A percentile compares a stretch with the other conserved stretches of the same genome.
Conservation (phyloP, 108 stramenopile genomes). For the Ochromonas danica region DNA sequence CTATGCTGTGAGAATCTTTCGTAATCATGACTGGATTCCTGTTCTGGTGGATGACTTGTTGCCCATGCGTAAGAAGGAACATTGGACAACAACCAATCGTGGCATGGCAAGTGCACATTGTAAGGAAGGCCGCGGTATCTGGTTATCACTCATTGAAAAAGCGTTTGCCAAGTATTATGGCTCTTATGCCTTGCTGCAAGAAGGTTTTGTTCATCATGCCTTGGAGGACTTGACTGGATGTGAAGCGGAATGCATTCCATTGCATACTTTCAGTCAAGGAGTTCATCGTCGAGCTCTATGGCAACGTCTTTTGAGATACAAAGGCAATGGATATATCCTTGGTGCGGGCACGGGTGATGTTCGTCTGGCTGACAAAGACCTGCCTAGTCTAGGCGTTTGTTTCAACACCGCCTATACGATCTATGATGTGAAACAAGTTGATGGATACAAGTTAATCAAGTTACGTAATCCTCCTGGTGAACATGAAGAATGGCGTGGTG, state of each 20-base stretch:
- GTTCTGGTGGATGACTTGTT: slow-evolving; percentile 52
- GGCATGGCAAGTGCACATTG: slow-evolving; percentile 34
- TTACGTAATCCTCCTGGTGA: slow-evolving; percentile 52
- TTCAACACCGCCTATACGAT: slow-evolving; percentile 54
- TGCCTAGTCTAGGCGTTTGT: slow-evolving; percentile 43
- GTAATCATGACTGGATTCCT: slow-evolving; percentile 45
- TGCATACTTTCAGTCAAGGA: slow-evolving; percentile 32
- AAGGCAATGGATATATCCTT: slow-evolving; percentile 49
- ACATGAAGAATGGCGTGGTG: slow-evolving; percentile 42
- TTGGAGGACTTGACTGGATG: slow-evolving; percentile 43
- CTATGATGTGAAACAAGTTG: slow-evolving; percentile 43
- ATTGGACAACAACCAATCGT: slow-evolving; percentile 40
- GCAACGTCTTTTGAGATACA: slow-evolving; percentile 45
- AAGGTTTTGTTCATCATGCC: slow-evolving; percentile 46
- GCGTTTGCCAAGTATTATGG: slow-evolving; percentile 49
- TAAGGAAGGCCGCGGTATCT: slow-evolving; percentile 36
- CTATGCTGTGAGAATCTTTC: slow-evolving; percentile 40
- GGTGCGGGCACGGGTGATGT: slow-evolving; percentile 45
- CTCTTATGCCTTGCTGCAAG: slow-evolving; percentile 35
- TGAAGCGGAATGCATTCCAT: slow-evolving; percentile 46
- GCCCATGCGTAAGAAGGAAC: slow-evolving; percentile 39
- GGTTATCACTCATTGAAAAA: slow-evolving; percentile 35
- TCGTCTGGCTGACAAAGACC: neutral
- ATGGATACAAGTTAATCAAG: slow-evolving; percentile 49
- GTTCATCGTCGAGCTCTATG: slow-evolving; percentile 44